Evolutionary conservation across 2,329 filamentous ascomycete species (phyloP).

Genomic region (Lecanicillium sp.): DNA sequence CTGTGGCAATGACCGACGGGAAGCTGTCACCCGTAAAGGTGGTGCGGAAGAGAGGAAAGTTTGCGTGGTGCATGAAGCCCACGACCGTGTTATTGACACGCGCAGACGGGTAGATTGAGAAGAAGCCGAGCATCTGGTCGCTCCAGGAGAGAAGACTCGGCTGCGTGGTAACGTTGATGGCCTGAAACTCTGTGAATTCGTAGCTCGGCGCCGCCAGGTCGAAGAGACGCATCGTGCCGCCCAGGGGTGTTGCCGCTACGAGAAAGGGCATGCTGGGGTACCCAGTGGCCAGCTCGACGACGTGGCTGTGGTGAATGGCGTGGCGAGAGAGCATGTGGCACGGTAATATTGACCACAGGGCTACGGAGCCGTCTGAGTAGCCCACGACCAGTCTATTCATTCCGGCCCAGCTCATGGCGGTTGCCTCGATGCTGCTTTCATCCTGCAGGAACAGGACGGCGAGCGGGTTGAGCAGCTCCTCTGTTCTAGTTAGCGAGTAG

Average conservation of each 20-base stretch:
- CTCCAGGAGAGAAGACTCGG: conserved; percentile 49
- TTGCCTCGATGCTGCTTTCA: conserved; percentile 44
- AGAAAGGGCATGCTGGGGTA: conserved; percentile 52
- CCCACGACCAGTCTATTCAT: conserved; percentile 50
- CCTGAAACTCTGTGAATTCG: conserved; percentile 49
- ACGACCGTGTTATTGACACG: conserved; percentile 47
- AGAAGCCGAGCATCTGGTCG: conserved; percentile 50
- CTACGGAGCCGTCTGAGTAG: conserved; percentile 51
- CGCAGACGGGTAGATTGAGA: conserved; percentile 45
- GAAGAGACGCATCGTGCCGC: conserved; percentile 46
- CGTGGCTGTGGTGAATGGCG: conserved; percentile 45
- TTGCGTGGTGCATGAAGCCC: conserved; percentile 46
- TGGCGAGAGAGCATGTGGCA: conserved; percentile 43
- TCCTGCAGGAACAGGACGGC: conserved; percentile 38
- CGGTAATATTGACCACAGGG: conserved; percentile 51
- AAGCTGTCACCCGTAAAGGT: conserved; percentile 46
- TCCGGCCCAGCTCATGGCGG: conserved; percentile 49
- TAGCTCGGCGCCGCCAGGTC: conserved; percentile 47
- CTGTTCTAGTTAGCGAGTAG: too few relatives aligned
- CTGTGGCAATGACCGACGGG: conserved; percentile 44
- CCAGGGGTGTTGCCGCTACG: conserved; percentile 49
- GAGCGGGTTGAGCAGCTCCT: conserved; percentile 38
- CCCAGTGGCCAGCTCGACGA: conserved; percentile 49
- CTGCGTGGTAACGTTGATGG: conserved; percentile 45
- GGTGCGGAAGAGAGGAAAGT: conserved; percentile 47